phyloP scores from a whole-genome alignment of 2,329 filamentous ascomycete species.

The Simplicillium aogashimaense region DNA sequence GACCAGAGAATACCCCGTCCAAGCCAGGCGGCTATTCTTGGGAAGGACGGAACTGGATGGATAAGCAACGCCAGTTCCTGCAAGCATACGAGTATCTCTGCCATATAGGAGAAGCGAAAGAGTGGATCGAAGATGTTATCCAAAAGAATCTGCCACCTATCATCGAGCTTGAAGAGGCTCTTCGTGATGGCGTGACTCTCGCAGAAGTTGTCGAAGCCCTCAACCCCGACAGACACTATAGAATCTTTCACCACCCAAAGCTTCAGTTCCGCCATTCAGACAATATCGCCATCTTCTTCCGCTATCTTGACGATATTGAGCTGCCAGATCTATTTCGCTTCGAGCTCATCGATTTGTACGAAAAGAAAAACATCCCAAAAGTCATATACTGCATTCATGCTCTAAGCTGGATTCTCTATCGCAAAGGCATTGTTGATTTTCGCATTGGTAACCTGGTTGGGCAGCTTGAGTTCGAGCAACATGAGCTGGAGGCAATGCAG shows the following conservation, averaged over 20 bases:
- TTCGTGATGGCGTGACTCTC: conserved; percentile 86
- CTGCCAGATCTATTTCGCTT: conserved; percentile 94
- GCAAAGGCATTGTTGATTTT: conserved; percentile 90
- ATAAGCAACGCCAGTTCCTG: conserved; percentile 91
- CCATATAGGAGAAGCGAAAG: conserved; percentile 96
- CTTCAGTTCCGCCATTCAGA: conserved; percentile 94
- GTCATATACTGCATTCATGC: conserved; percentile 99
- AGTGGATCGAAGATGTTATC: conserved; percentile 94
- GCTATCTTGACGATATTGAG: conserved; percentile 83
- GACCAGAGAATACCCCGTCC: conserved; percentile 31
- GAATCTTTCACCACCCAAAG: conserved; percentile 77
- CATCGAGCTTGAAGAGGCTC: conserved; percentile 83
- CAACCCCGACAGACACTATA: conserved; percentile 62
- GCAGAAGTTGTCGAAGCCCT: conserved; percentile 90
- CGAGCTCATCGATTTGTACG: conserved; percentile 93
- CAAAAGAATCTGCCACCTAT: conserved; percentile 81
- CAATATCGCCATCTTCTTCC: conserved; percentile 95
- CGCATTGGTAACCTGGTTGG: conserved; percentile 94
- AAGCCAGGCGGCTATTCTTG: conserved; percentile 53
- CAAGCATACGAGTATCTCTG: conserved; percentile 98
- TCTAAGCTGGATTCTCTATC: conserved; percentile 91
- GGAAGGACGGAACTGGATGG: conserved; percentile 93
- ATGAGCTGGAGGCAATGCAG: conserved; percentile 93
- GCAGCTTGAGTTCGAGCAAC: conserved; percentile 93
- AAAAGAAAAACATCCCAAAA: conserved; percentile 99